Base-by-base conservation (phyloP, 805 yeast genomes). In the Kockiozyma suomiensis region DNA sequence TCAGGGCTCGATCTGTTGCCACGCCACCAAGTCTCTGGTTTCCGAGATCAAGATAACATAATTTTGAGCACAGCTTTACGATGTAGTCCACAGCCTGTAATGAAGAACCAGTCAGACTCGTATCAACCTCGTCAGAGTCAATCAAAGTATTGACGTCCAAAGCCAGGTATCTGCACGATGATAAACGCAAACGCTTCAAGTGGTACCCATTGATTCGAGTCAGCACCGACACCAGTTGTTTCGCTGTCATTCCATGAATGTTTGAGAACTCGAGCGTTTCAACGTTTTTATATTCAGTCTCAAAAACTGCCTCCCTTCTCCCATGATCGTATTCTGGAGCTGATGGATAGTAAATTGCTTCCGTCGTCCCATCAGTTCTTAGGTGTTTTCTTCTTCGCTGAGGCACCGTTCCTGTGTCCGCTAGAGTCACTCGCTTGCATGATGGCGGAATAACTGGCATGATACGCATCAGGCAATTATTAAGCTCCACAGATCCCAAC, bases 391-490 rank as follows among this genome's bases (percentile, higher is more conserved):
- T 48, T 19, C 47, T 26, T 25, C 23, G 37, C 47, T 54, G 58
- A 8, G 58, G 58, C 5, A 54, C 6, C 3, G 28, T 48, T 4
- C 6, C 43, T 19, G 49, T 54, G 19, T 54, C 33, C 12, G 47
- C 19, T 10, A 54, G 28, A n/a, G 43, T 19, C 10, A 54, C 37
- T 13, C 47, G 46, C 23, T 15, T 32, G 25, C 52, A 46, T n/a
- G 58, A 47, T 2, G 40, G 21, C 12, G 58, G 58, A 25, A 54
- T 21, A 7, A 54, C 46, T 21, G 58, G 52, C 58, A 54, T 37
- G 8, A 46, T 54, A 5, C 47, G 17, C 52, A 54, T 38, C 7
- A 23, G n/a, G 12, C 51, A 54, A 19, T 38, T 40, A 10, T 37
- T 37, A 26, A 54, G 30, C 21, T 48, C 48, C 4, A 54, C n/a